Base-by-base conservation (phyloP, 495 filamentous ascomycete genomes). In the Aspergillus sclerotiicarbonarius region DNA sequence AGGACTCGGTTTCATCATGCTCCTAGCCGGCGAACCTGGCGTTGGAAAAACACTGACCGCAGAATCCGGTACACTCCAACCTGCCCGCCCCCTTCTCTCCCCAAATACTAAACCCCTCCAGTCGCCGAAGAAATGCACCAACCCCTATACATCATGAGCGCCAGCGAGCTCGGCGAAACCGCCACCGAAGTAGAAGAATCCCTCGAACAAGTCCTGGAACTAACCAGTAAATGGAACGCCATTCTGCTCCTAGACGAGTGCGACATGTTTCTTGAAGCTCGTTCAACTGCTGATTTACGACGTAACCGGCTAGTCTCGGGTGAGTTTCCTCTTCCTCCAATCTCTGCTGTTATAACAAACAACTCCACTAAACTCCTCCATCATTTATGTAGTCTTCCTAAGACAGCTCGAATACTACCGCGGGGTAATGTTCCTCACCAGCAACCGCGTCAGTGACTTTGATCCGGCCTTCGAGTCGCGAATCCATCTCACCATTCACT, bases 251-350 rank as follows among this genome's bases (percentile, higher is more conserved):
- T 90, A 0, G 87, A 90, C 53, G 86, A 90, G 68, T 84, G 82
- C 35, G 87, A 90, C 55, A 82, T 88, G 10, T 89, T 88, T 72
- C 75, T 89, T 18, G 81, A 87, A 68, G 76, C 67, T 52, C 81
- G 71, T 21, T 80, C 69, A 8, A 75, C 72, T 48, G 64, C 72
- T 62, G 59, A 68, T 45, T 8, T 72, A 16, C 16, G 44, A 20
- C 47, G 63, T n/a, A 72, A 70, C 32, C 35, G 9, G 10, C 35
- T 33, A 6, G 31, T 37, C 4, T 37, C 35, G 9, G 35, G 35
- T 37, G 10, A 6, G 35, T 37, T 37, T 12, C 35, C 3, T 6
- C 9, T 12, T 6, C 35, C 9, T 13, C 10, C 35, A 5, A 2
- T 6, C 9, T 37, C 35, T 6, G 35, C 35, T 33, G n/a, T n/a